Conservation (phyloP, 73 alveolate species). For the Tetrahymena malaccensis region DNA sequence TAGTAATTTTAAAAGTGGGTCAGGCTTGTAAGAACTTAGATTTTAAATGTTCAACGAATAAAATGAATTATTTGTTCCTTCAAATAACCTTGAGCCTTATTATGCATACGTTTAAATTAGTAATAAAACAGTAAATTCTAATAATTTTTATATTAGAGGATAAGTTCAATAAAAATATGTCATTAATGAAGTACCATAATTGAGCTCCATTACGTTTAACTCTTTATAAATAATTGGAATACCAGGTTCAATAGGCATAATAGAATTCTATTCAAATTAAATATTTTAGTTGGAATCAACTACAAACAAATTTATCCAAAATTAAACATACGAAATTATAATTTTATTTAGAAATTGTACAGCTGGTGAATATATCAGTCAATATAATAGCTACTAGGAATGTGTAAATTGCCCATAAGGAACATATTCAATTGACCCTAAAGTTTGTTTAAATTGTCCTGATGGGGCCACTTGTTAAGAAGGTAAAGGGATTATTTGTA, state of each 20-base stretch:
- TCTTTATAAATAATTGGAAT: not conserved
- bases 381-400: not conserved
- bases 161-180: not conserved
- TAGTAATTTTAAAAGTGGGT: not conserved
- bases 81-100: not conserved
- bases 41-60: not conserved
- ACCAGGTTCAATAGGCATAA: not conserved
- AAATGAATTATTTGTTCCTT: not conserved
- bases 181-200: not conserved
- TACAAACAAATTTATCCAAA: not conserved
- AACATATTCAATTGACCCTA: not conserved
- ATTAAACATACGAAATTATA: not conserved
- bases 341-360: not conserved
- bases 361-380: not conserved
- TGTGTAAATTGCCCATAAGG: constrained; percentile 16
- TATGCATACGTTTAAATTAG: not conserved
- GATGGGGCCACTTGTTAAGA: constrained; percentile 24
- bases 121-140: not conserved
- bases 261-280: not conserved
- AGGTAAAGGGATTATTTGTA: constrained; percentile 4
- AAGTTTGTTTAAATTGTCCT: constrained; percentile 23
- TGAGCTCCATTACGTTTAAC: not conserved
- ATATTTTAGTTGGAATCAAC: not conserved
- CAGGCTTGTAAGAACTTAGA: not conserved
- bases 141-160: not conserved